A percentile compares a stretch with the other conserved stretches of the same genome.
phyloP scores from a whole-genome alignment of 2,329 filamentous ascomycete genomes.

The Scedosporium apiospermum region DNA sequence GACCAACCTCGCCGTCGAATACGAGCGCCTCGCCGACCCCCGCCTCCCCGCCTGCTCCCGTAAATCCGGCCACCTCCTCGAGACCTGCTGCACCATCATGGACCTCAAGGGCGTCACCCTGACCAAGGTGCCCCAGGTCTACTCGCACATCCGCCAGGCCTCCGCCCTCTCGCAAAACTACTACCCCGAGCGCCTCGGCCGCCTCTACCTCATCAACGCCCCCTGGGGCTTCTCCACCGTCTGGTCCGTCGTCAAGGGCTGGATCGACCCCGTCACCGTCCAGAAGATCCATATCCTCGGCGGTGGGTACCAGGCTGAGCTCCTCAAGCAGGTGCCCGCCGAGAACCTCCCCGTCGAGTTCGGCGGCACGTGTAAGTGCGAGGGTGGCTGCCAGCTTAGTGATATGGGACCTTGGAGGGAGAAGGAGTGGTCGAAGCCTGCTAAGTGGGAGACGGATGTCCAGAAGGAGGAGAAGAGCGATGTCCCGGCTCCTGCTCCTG shows the following conservation, averaged over 20 bases:
- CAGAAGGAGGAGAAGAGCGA: conserved; percentile 23
- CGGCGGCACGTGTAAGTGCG: conserved; percentile 75
- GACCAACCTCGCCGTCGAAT: conserved; percentile 91
- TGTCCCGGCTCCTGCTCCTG: conserved; percentile 16
- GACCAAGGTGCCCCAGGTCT: conserved; percentile 71
- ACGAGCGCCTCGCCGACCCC: conserved; percentile 90
- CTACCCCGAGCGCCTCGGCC: conserved; percentile 94
- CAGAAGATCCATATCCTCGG: conserved; percentile 92
- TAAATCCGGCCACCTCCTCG: conserved; percentile 78
- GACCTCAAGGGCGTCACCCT: conserved; percentile 92
- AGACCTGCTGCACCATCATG: conserved; percentile 98
- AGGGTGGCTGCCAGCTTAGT: conserved; percentile 74
- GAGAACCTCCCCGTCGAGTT: conserved; percentile 86
- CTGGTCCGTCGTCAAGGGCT: conserved; percentile 81
- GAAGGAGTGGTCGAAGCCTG: conserved; percentile 52
- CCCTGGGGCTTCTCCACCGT: conserved; percentile 88
- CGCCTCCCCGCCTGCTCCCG: conserved; percentile 92
- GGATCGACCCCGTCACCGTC: conserved; percentile 94
- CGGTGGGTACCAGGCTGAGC: conserved; percentile 68
- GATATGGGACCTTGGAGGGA: conserved; percentile 89
- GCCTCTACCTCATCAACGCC: conserved; percentile 95
- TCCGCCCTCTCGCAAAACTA: conserved; percentile 95
- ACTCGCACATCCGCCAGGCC: conserved; percentile 76
- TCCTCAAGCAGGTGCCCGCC: conserved; percentile 72
- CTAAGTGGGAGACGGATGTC: conserved; percentile 46